Base-by-base conservation (phyloP, 495 filamentous ascomycete species). In the Clavariopsis aquatica region DNA sequence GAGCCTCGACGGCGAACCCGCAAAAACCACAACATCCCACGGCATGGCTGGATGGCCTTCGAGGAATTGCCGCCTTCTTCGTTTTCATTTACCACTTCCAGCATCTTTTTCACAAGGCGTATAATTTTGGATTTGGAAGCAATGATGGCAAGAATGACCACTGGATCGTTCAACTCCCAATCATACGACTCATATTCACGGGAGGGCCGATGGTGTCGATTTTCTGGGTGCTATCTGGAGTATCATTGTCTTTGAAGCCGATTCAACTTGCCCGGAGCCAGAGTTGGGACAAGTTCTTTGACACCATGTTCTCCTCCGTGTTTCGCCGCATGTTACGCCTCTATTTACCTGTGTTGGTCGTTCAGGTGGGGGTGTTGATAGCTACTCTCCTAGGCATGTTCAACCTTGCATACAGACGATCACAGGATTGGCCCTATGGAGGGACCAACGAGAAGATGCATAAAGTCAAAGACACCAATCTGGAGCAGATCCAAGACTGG, bases 181-280 rank as follows among this genome's bases (percentile, higher is more conserved):
- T 87, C 63, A 28, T 89, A 3, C 82, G 87, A 52, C 74, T 89
- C 59, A 66, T 89, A 12, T 85, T 84, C 71, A 84, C 83, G 7
- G 87, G 85, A 29, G 82, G 84, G 53, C 84, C 87, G 52, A 88
- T 88, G 86, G 87, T 90, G 10, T 82, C 85, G 70, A 83, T 89
- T 49, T 90, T 90, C 78, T 89, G 89, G 75, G 83, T 89, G 59
- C 85, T 90, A 46, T 88, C 86, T 6, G 87, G 87, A 64, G 88
- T 86, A 63, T 86, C 85, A 0, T 77, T 90, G 9, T 86, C 85
- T 15, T 83, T 84, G 64, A 87, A 88, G 62, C 84, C 87, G 0
- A 71, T 90, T 34, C 82, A 82, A 62, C 74, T 78, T n/a, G 81
- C 85, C 43, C 85, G 84, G 54, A 76, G 74, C 28, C 79, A 81